Evolutionary conservation across 108 stramenopile genomes (phyloP), one percentile per base, ranked within the genome.

Genomic region (Fragilaria crotonensis): DNA sequence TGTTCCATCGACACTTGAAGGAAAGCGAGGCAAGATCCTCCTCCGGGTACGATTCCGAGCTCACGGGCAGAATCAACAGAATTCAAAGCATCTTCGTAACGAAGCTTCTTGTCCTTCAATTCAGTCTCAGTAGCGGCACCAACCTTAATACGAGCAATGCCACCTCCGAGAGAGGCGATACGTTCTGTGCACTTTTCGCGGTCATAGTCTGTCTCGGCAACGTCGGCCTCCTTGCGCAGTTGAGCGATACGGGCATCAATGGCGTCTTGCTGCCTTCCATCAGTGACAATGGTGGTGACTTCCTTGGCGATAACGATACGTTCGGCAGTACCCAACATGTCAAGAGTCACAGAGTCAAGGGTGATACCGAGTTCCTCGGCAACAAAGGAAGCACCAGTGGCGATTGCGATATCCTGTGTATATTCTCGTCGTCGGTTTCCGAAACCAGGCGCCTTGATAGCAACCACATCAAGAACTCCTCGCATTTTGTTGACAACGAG

Each of bases 401-500:
- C 96, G 70, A 97, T 93, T 71, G 96, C 96, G 64, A 97, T 96
- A 77, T 97, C 95, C 71, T 98, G 95, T 5, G 96, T 83, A 61
- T 95, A 89, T 52, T 90, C 93, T 45, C 95, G 90, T 22, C 97
- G 83, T 45, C 95, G 73, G 63, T 92, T 87, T 26, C 97, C 97
- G 77, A 98, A 98, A 21, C 94, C 93, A 22, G 97, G 97, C 2
- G 97, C 95, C 64, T 93, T 90, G 62, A 98, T 95, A 55, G 97
- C 97, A 25, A 88, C 89, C 25, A 98, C 95, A 71, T 98, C 95
- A 1, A 98, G 79, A 27, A 96, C 95, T 33, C 95, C 97, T 27
- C 97, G 76, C 93, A 98, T 94, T 67, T 98, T 98, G 94, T 98
- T 98, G 53, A 98, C 97, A 41, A 98, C 97, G 18, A 98, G 77